These are phyloP conservation scores for Fonsecaea nubica DNA, from an alignment of 2,329 filamentous ascomycete genomes.

Conservation along the genomic window DNA sequence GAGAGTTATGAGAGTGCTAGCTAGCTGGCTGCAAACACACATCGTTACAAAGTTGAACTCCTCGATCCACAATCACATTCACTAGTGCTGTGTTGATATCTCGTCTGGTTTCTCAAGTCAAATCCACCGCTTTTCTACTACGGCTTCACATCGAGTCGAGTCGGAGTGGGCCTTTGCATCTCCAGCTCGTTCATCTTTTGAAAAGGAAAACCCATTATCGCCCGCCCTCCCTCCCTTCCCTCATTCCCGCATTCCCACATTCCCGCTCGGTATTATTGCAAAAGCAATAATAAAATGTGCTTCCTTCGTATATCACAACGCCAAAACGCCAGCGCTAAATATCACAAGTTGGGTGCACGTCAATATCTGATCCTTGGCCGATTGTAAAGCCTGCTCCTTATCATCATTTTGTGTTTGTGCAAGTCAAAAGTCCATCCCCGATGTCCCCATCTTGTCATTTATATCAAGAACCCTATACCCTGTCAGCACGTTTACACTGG, in stretches of 20 bases:
- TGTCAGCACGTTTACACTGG: background rate
- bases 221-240: background rate
- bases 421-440: slow-evolving; percentile 18
- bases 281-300: background rate
- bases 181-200: background rate
- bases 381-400: background rate
- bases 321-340: slow-evolving; percentile 30
- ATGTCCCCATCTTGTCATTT: slow-evolving; percentile 20
- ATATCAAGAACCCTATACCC: slow-evolving; percentile 17
- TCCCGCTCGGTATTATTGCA: background rate
- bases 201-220: background rate
- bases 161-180: background rate
- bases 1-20: background rate
- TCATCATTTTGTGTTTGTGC: background rate
- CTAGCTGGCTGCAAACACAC: background rate
- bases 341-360: slow-evolving; percentile 9
- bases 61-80: background rate
- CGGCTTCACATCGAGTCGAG: background rate
- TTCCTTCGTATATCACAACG: background rate
- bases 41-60: background rate
- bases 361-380: slow-evolving; percentile 1
- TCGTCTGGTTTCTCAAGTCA: background rate
- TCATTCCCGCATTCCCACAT: no score
- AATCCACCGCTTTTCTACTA: background rate
- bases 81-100: background rate